phyloP scores from a whole-genome alignment of 768 basidiomycete genomes.

The Suillus variegatus region DNA sequence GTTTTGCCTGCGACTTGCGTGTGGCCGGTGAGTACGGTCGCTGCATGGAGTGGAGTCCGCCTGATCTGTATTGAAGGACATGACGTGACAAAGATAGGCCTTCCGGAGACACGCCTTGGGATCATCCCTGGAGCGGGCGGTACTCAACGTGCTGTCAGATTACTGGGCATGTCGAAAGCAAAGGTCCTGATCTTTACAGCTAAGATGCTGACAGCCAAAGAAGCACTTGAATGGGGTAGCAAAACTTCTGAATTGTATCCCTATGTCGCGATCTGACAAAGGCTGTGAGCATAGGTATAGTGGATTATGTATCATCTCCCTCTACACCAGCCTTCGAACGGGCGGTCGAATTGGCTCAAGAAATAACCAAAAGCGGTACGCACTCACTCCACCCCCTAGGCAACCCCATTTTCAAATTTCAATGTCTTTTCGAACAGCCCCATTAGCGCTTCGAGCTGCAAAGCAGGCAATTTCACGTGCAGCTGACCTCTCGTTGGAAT shows the following conservation, averaged over 20 bases:
- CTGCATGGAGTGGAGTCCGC: background rate
- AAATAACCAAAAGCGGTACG: conserved; percentile 68
- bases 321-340: conserved; percentile 64
- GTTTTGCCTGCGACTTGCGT: conserved; percentile 87
- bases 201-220: conserved; percentile 59
- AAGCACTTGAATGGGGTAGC: conserved; percentile 74
- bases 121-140: conserved; percentile 94
- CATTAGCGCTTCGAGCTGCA: conserved; percentile 83
- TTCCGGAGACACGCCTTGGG: conserved; percentile 78
- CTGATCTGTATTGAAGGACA: conserved; percentile 40
- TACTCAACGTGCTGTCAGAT: conserved; percentile 77
- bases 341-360: conserved; percentile 66
- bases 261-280: background rate
- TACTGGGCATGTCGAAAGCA: conserved; percentile 77
- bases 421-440: conserved; percentile 49
- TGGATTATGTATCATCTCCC: conserved; percentile 77
- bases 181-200: conserved; percentile 89
- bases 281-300: conserved; percentile 54
- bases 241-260: conserved; percentile 4
- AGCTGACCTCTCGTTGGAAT: conserved; percentile 75
- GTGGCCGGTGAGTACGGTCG: conserved; percentile 66
- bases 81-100: conserved; percentile 79
- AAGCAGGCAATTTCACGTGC: conserved; percentile 85
- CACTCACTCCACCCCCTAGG: background rate
- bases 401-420: background rate